Conservation (phyloP, 345 rosid genomes). For the Rhodamnia rubescens region DNA sequence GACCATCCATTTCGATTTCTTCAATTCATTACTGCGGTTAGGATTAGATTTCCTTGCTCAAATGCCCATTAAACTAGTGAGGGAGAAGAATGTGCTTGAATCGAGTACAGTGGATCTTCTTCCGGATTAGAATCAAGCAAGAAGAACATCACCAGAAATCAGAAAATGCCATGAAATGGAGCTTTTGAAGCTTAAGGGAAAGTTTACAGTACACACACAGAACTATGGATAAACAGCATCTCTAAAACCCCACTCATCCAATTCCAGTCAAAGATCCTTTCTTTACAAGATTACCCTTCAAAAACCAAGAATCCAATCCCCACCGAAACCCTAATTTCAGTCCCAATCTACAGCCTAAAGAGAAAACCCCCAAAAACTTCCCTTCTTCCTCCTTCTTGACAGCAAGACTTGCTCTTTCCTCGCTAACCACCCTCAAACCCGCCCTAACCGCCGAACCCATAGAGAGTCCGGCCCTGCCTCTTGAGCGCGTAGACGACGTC, state of each 20-base stretch:
- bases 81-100: background rate
- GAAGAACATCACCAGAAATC: background rate
- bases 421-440: background rate
- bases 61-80: background rate
- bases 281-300: background rate
- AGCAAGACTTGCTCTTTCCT: constrained; percentile 1
- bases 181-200: background rate
- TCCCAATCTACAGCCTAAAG: background rate
- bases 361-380: background rate
- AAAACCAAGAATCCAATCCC: background rate
- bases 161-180: background rate
- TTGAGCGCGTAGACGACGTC: constrained; percentile 10
- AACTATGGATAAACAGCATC: background rate
- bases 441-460: constrained; percentile 6
- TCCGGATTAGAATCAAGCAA: background rate
- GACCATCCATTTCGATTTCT: background rate
- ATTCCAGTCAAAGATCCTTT: background rate
- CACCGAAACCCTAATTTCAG: background rate
- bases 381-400: background rate
- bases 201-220: background rate
- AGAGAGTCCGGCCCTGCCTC: constrained; percentile 9
- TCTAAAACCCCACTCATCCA: background rate
- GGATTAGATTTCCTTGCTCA: background rate
- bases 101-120: background rate
- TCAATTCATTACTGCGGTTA: background rate